These are phyloP conservation scores for Colletotrichum sp. DNA, from an alignment of 2,329 filamentous ascomycete genomes.

Conservation along the genomic window DNA sequence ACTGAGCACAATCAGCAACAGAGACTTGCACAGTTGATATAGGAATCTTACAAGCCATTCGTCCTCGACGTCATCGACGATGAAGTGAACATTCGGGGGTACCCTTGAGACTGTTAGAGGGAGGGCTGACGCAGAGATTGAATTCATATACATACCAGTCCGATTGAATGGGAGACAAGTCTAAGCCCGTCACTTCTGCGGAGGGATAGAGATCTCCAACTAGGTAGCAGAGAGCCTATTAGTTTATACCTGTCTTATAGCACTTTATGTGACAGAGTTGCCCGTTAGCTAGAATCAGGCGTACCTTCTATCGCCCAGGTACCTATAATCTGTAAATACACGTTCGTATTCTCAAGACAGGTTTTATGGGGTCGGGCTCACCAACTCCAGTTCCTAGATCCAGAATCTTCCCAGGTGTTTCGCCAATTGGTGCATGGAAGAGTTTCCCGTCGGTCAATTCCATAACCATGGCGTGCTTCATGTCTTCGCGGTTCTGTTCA, in stretches of 20 bases:
- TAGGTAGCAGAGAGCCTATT: not conserved
- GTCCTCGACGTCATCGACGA: not conserved
- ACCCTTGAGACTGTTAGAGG: not conserved
- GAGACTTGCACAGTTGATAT: accelerated
- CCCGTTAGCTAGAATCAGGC: not conserved
- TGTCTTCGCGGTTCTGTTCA: not conserved
- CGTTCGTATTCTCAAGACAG: not conserved
- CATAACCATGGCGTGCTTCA: not conserved
- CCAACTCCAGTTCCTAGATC: not conserved
- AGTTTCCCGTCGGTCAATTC: not conserved
- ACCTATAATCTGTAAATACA: not conserved
- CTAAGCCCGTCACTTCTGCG: not conserved
- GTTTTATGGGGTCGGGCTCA: not conserved
- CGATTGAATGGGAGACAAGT: not conserved
- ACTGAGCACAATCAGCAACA: not conserved
- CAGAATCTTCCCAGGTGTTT: not conserved
- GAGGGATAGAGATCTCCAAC: not conserved
- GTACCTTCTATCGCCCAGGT: not conserved
- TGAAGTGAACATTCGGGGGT: not conserved
- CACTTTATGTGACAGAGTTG: not conserved
- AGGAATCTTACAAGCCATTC: not conserved
- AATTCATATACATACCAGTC: not conserved
- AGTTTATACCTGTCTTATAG: not conserved
- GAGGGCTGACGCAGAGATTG: not conserved
- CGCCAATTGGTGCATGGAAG: not conserved